A percentile compares a stretch with the other conserved stretches of the same genome.
phyloP scores from a whole-genome alignment of 2,329 filamentous ascomycete genomes.

The Pestalotiopsis sp. region DNA sequence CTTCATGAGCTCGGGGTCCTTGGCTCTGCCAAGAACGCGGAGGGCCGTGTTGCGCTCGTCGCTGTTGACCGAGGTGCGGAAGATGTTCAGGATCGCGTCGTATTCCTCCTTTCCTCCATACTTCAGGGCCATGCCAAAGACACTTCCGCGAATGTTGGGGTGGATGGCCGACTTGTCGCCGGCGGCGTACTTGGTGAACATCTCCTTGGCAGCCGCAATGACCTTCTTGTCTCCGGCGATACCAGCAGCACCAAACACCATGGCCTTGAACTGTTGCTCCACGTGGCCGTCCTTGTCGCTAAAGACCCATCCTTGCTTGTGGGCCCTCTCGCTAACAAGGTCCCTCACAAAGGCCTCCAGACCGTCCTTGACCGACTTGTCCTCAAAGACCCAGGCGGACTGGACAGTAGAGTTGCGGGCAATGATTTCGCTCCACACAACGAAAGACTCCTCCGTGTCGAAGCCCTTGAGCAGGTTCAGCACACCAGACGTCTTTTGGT shows the following conservation, averaged over 20 bases:
- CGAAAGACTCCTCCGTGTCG: slow-evolving; percentile 81
- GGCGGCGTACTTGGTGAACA: slow-evolving; percentile 82
- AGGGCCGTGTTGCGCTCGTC: slow-evolving; percentile 93
- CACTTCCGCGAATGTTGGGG: slow-evolving; percentile 85
- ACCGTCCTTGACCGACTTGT: slow-evolving; percentile 70
- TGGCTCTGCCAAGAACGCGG: slow-evolving; percentile 78
- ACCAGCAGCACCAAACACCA: slow-evolving; percentile 86
- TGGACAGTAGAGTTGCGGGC: slow-evolving; percentile 78
- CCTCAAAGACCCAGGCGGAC: slow-evolving; percentile 87
- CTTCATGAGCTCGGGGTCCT: slow-evolving; percentile 78
- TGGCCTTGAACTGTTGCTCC: slow-evolving; percentile 90
- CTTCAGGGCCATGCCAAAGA: slow-evolving; percentile 82
- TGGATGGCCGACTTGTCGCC: slow-evolving; percentile 84
- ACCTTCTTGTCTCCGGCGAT: slow-evolving; percentile 78
- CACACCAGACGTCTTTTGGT: slow-evolving; percentile 90
- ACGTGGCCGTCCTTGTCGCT: slow-evolving; percentile 84
- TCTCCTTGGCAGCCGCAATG: slow-evolving; percentile 79
- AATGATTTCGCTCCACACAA: slow-evolving; percentile 94
- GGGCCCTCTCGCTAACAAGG: slow-evolving; percentile 77
- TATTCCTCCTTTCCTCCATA: slow-evolving; percentile 87
- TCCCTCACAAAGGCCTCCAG: slow-evolving; percentile 83
- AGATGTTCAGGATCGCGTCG: slow-evolving; percentile 74
- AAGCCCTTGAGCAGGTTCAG: slow-evolving; percentile 86
- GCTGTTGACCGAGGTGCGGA: slow-evolving; percentile 72
- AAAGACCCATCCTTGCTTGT: slow-evolving; percentile 88